Percentiles rank a stretch among this genome's conserved stretches.
phyloP scores from a whole-genome alignment of 2,329 filamentous ascomycete genomes.

The Stromatinia cepivora region DNA sequence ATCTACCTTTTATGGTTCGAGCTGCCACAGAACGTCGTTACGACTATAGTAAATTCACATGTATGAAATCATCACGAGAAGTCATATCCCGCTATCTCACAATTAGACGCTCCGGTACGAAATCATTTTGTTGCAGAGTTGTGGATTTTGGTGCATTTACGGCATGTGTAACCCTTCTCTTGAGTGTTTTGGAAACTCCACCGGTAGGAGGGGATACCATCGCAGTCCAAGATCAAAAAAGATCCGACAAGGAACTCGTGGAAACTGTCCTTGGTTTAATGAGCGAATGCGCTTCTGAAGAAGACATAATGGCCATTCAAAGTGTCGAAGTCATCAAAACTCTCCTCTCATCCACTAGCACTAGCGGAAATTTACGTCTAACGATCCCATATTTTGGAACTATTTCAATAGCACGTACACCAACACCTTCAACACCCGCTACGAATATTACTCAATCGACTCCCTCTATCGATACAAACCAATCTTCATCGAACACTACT shows the following conservation, averaged over 20 bases:
- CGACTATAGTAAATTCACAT: constrained; percentile 40
- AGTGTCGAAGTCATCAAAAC: constrained; percentile 38
- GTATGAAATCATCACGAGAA: constrained; percentile 37
- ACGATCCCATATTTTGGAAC: constrained; percentile 41
- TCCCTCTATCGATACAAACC: background rate
- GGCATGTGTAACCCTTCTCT: constrained; percentile 36
- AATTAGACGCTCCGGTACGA: constrained; percentile 28
- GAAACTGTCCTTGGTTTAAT: constrained; percentile 32
- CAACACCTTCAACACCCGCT: background rate
- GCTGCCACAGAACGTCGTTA: constrained; percentile 38
- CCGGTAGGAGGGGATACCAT: constrained; percentile 24
- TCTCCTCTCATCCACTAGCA: constrained; percentile 31
- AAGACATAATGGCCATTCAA: constrained; percentile 35
- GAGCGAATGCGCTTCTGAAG: constrained; percentile 28
- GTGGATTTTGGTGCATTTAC: constrained; percentile 40
- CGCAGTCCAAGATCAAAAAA: constrained; percentile 27
- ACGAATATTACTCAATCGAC: background rate
- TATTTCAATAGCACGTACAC: constrained; percentile 33
- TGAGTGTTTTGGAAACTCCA: constrained; percentile 33
- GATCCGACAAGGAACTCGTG: constrained; percentile 32
- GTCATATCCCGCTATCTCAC: constrained; percentile 36
- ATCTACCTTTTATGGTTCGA: constrained; percentile 41
- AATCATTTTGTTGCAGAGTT: constrained; percentile 37
- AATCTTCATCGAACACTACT: background rate
- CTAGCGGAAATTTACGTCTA: constrained; percentile 35